phyloP scores from a whole-genome alignment of 306 rosid genomes.

The Ammopiptanthus mongolicus region DNA sequence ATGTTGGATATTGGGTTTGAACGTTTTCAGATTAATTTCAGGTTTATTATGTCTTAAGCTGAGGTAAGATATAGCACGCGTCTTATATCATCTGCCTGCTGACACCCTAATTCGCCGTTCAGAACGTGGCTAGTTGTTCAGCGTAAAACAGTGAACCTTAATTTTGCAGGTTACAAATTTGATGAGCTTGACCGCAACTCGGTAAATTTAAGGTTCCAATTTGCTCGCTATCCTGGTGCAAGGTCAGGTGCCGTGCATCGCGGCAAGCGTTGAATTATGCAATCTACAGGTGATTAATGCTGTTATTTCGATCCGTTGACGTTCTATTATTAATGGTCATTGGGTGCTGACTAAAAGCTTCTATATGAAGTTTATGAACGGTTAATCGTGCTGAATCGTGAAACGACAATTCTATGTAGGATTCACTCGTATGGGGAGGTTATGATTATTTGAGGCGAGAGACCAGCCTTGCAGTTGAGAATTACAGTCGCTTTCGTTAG shows the following conservation, averaged over 20 bases:
- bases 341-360: constrained; percentile 37
- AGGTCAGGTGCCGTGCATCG: constrained; percentile 96
- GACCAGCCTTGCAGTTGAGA: constrained; percentile 44
- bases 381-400: constrained; percentile 57
- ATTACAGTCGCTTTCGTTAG: constrained; percentile 51
- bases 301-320: constrained; percentile 37
- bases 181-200: constrained; percentile 97
- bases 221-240: constrained; percentile 99
- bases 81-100: constrained; percentile 41
- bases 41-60: constrained; percentile 30
- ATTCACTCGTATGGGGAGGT: constrained; percentile 46
- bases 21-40: constrained; percentile 30
- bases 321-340: constrained; percentile 38
- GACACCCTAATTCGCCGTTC: constrained; percentile 49
- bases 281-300: constrained; percentile 66
- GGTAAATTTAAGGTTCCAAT: constrained; percentile 88
- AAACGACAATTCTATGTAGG: constrained; percentile 77
- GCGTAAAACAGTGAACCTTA: constrained; percentile 70
- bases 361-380: constrained; percentile 17
- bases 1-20: constrained; percentile 36
- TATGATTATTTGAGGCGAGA: constrained; percentile 49
- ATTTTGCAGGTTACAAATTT: constrained; percentile 99
- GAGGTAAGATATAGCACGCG: constrained; percentile 41
- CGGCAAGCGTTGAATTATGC: constrained; percentile 83
- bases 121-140: constrained; percentile 47